A percentile compares a stretch with the other conserved stretches of the same genome.
Evolutionary conservation across 164 flowering plant species (phyloP).

Genomic region (Macadamia tetraphylla): DNA sequence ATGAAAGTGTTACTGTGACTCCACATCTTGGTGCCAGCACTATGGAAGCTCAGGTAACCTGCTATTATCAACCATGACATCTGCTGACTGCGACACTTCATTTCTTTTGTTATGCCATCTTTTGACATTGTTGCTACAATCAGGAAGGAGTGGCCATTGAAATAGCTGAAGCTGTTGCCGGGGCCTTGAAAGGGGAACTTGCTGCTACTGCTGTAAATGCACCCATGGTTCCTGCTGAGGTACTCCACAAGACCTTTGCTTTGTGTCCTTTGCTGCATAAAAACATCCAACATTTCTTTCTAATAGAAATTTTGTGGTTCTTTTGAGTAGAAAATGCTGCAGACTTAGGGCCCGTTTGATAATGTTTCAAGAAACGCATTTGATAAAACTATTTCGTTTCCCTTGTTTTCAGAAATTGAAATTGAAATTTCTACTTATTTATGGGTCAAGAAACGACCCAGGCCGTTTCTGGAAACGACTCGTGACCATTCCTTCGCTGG

Average conservation of each 20-base stretch:
- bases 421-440: no score
- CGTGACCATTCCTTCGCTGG: no score
- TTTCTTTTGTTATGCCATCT: neutral
- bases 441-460: no score
- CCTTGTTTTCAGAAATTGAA: no score
- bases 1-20: slow-evolving; percentile 70
- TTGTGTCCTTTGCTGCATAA: neutral
- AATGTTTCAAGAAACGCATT: no score
- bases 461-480: no score
- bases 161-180: slow-evolving; percentile 31
- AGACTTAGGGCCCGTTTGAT: no score
- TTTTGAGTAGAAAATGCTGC: neutral
- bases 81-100: neutral
- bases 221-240: slow-evolving; percentile 68
- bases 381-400: no score
- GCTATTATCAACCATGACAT: neutral
- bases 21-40: slow-evolving; percentile 95
- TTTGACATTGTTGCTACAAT: slow-evolving; percentile 3
- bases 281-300: neutral
- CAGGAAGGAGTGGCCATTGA: slow-evolving; percentile 42
- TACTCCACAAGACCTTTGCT: slow-evolving; percentile 12
- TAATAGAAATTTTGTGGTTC: neutral
- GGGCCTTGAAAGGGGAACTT: slow-evolving; percentile 29
- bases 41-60: slow-evolving; percentile 71
- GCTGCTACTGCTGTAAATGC: slow-evolving; percentile 29